Evolutionary conservation across 768 basidiomycete species (phyloP), one percentile per base, ranked within the genome.

Genomic region (Mycena floridula): DNA sequence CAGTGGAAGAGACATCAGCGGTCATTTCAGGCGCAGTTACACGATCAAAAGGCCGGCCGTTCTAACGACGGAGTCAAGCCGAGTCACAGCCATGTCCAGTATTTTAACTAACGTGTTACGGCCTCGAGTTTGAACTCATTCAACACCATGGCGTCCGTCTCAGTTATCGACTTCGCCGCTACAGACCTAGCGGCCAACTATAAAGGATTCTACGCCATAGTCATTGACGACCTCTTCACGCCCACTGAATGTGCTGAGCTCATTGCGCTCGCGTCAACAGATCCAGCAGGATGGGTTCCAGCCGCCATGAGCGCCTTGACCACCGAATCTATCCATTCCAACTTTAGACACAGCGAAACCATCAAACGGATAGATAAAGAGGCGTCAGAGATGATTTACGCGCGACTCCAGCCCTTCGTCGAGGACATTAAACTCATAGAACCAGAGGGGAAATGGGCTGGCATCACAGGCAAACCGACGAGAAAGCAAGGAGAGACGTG

Each of bases 181-280:
- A n/a, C n/a, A n/a, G n/a, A n/a, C n/a, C n/a, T n/a, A n/a, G n/a
- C n/a, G n/a, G n/a, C 13, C 8, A 21, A 15, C 40, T 74, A 72
- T 52, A 42, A 54, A 6, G 58, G 61, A 5, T 59, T 52, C 53
- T 74, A 72, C 51, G 66, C 67, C 40, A 68, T 67, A 46, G 56
- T 76, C 40, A 51, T 74, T 35, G 72, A 73, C 55, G 51, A 66
- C 35, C 42, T 72, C 18, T 66, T 76, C 50, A 62, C 67, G 2
- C 50, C 59, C 1, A 57, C 60, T 3, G 72, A 76, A 55, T 76
- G 74, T 50, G 58, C 54, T 1, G 56, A 55, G 16, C 61, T 74
- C 18, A 59, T 68, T 20, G 50, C 59, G 1, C 57, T 70, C 8
- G 69, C 70, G 18, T 62, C 66, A 0, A 60, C 61, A 16, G 50